These are phyloP conservation scores for Fagus sylvatica DNA, from an alignment of 306 rosid species.

Conservation along the genomic window DNA sequence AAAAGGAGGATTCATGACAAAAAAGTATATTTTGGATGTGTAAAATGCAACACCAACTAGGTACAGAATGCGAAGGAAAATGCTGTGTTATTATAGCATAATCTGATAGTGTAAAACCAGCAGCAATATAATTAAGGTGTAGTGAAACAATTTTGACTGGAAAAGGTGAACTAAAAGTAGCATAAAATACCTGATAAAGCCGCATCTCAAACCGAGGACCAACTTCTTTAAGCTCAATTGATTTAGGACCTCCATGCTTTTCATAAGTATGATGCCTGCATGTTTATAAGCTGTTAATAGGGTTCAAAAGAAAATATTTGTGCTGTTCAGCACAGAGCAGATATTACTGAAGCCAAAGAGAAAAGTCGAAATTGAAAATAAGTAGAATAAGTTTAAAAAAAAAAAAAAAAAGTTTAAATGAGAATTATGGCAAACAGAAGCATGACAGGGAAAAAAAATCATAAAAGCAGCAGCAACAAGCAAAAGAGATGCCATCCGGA, in stretches of 20 bases:
- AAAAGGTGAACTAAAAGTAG: not conserved
- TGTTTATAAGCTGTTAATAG: conserved; percentile 6
- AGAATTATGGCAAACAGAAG: not conserved
- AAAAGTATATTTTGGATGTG: not conserved
- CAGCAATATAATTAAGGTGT: not conserved
- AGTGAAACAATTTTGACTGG: not conserved
- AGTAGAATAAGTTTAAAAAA: not conserved
- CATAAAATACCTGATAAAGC: conserved; percentile 59
- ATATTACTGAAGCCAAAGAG: not conserved
- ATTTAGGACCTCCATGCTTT: conserved; percentile 77
- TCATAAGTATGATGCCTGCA: conserved; percentile 85
- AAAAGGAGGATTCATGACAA: not conserved
- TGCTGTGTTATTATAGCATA: not conserved
- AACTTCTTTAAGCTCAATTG: conserved; percentile 79
- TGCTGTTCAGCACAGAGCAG: not conserved
- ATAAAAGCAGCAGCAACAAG: not conserved
- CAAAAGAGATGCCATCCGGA: not conserved
- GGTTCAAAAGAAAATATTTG: not conserved
- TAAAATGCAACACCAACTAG: not conserved
- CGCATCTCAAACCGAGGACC: conserved; percentile 95
- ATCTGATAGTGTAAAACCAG: not conserved
- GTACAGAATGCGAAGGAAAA: not conserved
- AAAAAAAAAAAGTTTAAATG: too few species aligned
- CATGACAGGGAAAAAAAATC: not conserved
- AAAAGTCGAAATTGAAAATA: not conserved